Conservation (phyloP, 164 flowering plant genomes). For the Akebia trifoliata region DNA sequence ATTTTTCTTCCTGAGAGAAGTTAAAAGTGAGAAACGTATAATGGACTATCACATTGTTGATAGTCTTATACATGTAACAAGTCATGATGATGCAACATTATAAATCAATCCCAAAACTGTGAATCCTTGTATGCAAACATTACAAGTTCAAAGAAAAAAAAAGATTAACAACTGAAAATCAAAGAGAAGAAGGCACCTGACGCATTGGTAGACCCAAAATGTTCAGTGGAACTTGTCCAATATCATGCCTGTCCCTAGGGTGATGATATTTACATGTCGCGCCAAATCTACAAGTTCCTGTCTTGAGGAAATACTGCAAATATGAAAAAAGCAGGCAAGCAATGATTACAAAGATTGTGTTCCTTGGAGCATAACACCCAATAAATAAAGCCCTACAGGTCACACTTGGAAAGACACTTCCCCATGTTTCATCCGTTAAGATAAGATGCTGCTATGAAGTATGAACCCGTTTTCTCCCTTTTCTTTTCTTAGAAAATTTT, state of each 20-base stretch:
- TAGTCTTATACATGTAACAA: background rate
- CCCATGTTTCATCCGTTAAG: background rate
- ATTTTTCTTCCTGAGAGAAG: slow-evolving; percentile 50
- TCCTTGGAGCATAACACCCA: background rate
- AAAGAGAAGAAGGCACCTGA: slow-evolving; percentile 34
- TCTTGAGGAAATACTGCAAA: slow-evolving; percentile 64
- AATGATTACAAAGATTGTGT: background rate
- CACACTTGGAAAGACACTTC: background rate
- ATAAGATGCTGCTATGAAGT: background rate
- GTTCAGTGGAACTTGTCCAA: slow-evolving; percentile 51
- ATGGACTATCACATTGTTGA: too few relatives aligned
- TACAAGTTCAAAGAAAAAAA: background rate
- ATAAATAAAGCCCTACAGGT: background rate
- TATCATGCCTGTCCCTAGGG: slow-evolving; percentile 54
- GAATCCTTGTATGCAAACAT: background rate
- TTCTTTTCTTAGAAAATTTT: background rate
- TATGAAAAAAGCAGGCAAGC: slow-evolving; percentile 4
- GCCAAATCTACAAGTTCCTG: slow-evolving; percentile 73
- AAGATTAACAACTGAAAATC: background rate
- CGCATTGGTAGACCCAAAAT: slow-evolving; percentile 58
- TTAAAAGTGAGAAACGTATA: background rate
- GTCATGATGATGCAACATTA: slow-evolving; percentile 2
- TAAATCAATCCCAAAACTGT: background rate
- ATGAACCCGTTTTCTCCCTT: background rate
- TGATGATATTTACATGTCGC: slow-evolving; percentile 71